Conservation (phyloP, 257 asterid genomes). For the Haberlea rhodopensis region DNA sequence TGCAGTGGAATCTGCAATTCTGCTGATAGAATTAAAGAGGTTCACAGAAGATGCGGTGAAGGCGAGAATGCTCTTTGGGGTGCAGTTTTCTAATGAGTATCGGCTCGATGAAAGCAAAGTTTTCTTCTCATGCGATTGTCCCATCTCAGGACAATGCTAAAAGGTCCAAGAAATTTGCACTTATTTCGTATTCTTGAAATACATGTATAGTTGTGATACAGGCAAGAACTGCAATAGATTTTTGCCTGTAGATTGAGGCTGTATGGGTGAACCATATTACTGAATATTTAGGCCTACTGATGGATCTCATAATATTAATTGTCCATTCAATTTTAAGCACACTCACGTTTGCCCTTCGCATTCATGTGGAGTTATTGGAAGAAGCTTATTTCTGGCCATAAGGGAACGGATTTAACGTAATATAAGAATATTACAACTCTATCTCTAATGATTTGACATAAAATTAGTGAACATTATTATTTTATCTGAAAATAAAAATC, state of each 20-base stretch:
- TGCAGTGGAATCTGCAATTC: constrained; percentile 97
- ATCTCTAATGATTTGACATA: too few relatives aligned
- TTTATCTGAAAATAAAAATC: too few relatives aligned
- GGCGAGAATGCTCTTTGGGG: constrained; percentile 68
- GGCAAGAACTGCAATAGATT: constrained; percentile 28
- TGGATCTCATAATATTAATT: too few relatives aligned
- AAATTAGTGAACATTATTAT: too few relatives aligned
- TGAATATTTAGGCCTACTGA: neutral
- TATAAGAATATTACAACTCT: too few relatives aligned
- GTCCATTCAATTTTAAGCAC: too few relatives aligned
- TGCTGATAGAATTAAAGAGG: constrained; percentile 83
- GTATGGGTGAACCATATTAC: neutral
- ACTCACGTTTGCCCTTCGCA: too few relatives aligned
- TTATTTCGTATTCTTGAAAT: constrained; percentile 33
- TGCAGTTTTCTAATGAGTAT: constrained; percentile 44
- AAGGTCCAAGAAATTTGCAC: constrained; percentile 8
- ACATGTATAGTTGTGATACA: constrained; percentile 23
- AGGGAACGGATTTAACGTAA: too few relatives aligned
- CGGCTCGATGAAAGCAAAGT: constrained; percentile 26
- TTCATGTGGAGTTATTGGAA: too few relatives aligned
- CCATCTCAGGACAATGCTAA: constrained; percentile 29
- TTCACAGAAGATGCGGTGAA: constrained; percentile 92
- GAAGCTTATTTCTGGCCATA: too few relatives aligned
- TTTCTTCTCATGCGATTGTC: constrained; percentile 29
- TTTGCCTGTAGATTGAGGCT: constrained; percentile 35